Conservation (phyloP, 2,329 filamentous ascomycete species). For the Epichloe sibirici region DNA sequence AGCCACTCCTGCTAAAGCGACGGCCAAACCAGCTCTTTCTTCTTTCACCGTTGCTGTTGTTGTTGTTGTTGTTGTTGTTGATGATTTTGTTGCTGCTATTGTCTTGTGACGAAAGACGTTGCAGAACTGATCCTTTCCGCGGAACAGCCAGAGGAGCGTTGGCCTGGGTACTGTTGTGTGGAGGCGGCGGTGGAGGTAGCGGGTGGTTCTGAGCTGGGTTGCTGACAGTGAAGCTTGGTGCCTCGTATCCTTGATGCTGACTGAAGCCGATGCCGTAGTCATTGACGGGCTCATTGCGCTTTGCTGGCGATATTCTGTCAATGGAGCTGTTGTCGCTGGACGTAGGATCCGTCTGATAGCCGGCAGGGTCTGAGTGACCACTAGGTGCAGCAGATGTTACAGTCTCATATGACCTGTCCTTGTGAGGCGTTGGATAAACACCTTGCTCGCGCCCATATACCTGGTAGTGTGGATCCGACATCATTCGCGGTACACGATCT, state of each 20-base stretch:
- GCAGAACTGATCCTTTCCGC: slow-evolving; percentile 16
- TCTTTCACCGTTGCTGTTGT: slow-evolving; percentile 43
- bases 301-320: slow-evolving; percentile 53
- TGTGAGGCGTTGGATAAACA: slow-evolving; percentile 43
- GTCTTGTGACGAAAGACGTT: not conserved
- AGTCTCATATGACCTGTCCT: slow-evolving; percentile 78
- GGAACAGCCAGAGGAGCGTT: slow-evolving; percentile 12
- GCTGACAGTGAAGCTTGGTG: slow-evolving; percentile 26
- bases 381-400: slow-evolving; percentile 66
- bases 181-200: slow-evolving; percentile 14
- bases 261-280: slow-evolving; percentile 52
- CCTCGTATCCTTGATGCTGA: slow-evolving; percentile 29
- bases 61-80: not conserved
- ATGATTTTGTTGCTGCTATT: not conserved
- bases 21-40: slow-evolving; percentile 83
- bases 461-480: slow-evolving; percentile 33
- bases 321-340: slow-evolving; percentile 90
- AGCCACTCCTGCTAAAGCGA: slow-evolving; percentile 54
- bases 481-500: slow-evolving; percentile 27
- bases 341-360: slow-evolving; percentile 71
- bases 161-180: slow-evolving; percentile 7
- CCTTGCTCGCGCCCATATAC: slow-evolving; percentile 28
- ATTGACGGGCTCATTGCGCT: slow-evolving; percentile 42
- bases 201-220: slow-evolving; percentile 13
- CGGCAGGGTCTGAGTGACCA: slow-evolving; percentile 62